Conservation (phyloP, 192 early-diverging fungal genomes). For the Phlyctochytrium arcticum region DNA sequence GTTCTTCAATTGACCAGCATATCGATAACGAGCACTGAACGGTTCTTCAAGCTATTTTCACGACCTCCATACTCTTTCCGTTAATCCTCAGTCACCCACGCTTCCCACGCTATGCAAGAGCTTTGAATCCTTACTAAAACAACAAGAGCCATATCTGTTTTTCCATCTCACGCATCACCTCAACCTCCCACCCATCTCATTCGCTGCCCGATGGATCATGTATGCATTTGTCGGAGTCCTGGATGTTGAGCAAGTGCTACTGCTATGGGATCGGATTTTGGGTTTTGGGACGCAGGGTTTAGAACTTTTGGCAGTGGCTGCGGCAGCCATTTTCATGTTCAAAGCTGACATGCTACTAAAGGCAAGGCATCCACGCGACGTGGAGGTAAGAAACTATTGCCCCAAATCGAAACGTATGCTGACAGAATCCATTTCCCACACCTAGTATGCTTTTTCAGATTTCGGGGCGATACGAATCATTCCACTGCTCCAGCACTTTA, state of each 20-base stretch:
- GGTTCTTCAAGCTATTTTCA: constrained; percentile 43
- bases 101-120: constrained; percentile 26
- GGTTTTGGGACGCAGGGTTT: constrained; percentile 39
- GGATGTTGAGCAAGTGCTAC: constrained; percentile 51
- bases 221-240: constrained; percentile 53
- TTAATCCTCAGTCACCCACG: not conserved
- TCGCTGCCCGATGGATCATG: constrained; percentile 51
- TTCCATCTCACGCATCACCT: constrained; percentile 36
- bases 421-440: not conserved
- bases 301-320: constrained; percentile 28
- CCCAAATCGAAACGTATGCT: not conserved
- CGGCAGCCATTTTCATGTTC: constrained; percentile 41
- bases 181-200: constrained; percentile 28
- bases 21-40: not conserved
- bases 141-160: constrained; percentile 40
- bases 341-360: constrained; percentile 31
- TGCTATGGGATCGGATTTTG: constrained; percentile 55
- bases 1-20: not conserved
- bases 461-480: constrained; percentile 31
- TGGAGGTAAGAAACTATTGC: constrained; percentile 31
- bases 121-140: constrained; percentile 50
- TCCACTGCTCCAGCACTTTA: constrained; percentile 34
- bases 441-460: constrained; percentile 25
- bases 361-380: constrained; percentile 31
- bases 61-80: constrained; percentile 40